These are phyloP conservation scores for Diaporthe citriasiana DNA, from an alignment of 2,329 filamentous ascomycete species.

Conservation along the genomic window DNA sequence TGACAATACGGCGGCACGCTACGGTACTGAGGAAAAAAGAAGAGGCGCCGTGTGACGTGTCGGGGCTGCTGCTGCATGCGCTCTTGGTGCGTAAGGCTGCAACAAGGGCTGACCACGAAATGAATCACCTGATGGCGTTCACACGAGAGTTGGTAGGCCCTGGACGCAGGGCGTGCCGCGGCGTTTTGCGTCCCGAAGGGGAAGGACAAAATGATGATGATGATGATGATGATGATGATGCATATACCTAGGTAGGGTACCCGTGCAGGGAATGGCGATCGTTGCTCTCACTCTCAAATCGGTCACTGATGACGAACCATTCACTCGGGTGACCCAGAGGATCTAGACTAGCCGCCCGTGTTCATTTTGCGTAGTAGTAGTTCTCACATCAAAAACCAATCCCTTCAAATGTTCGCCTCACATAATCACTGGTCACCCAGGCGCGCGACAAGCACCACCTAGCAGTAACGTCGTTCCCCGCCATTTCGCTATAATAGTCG, in stretches of 20 bases:
- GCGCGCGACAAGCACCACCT: slow-evolving; percentile 21
- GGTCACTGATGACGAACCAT: not conserved
- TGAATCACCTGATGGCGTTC: slow-evolving; percentile 18
- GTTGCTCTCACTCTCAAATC: too few species aligned
- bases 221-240: not conserved
- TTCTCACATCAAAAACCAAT: slow-evolving; percentile 7
- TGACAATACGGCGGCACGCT: not conserved
- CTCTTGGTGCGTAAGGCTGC: slow-evolving; percentile 28
- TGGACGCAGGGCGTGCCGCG: slow-evolving; percentile 14
- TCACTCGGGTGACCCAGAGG: not conserved
- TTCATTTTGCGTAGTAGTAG: not conserved
- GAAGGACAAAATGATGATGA: not conserved
- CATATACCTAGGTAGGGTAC: not conserved
- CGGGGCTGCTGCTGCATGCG: not conserved
- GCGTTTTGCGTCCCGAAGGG: not conserved
- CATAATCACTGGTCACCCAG: slow-evolving; percentile 21
- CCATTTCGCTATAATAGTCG: slow-evolving; percentile 2
- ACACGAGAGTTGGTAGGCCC: not conserved
- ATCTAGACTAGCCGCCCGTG: slow-evolving; percentile 13
- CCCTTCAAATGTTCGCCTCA: too few species aligned
- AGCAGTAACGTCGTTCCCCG: too few species aligned
- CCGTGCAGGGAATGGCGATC: slow-evolving; percentile 4
- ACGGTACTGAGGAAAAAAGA: not conserved
- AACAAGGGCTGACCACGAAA: slow-evolving; percentile 6
- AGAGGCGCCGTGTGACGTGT: slow-evolving; percentile 15